Conservation (phyloP, 1,284 basidiomycete species). For the Leccinum solheimii region DNA sequence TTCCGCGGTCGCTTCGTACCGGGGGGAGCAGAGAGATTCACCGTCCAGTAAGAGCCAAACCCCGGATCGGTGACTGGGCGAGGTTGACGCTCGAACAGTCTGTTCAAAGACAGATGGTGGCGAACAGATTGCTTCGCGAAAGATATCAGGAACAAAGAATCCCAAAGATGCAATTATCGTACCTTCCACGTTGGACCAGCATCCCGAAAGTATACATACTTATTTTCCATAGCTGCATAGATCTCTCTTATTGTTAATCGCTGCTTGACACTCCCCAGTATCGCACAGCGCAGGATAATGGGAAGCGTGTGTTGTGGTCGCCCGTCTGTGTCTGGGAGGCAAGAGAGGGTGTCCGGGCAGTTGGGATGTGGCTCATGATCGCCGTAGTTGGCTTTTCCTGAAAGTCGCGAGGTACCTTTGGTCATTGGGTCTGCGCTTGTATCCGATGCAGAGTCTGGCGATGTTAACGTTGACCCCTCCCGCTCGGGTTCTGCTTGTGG, state of each 20-base stretch:
- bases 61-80: constrained; percentile 79
- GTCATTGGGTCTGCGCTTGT: constrained; percentile 17
- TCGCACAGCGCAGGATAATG: constrained; percentile 77
- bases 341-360: constrained; percentile 73
- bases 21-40: constrained; percentile 74
- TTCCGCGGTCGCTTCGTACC: constrained; percentile 81
- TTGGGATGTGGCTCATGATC: constrained; percentile 65
- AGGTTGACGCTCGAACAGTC: constrained; percentile 74
- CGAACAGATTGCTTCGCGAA: constrained; percentile 74
- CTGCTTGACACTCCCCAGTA: constrained; percentile 69
- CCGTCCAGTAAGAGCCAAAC: constrained; percentile 83
- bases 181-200: constrained; percentile 84
- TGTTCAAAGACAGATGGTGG: constrained; percentile 77
- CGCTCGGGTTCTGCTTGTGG: constrained; percentile 14
- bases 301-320: constrained; percentile 79
- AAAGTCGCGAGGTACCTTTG: constrained; percentile 5
- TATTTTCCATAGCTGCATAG: constrained; percentile 79
- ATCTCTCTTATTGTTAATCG: constrained; percentile 80
- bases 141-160: constrained; percentile 3
- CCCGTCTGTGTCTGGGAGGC: constrained; percentile 73
- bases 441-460: constrained; percentile 30
- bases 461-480: constrained; percentile 18
- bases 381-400: constrained; percentile 21
- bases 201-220: constrained; percentile 75
- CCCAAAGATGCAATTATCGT: not conserved